Conservation (phyloP, 108 stramenopile species). For the Skeletonema grethae region DNA sequence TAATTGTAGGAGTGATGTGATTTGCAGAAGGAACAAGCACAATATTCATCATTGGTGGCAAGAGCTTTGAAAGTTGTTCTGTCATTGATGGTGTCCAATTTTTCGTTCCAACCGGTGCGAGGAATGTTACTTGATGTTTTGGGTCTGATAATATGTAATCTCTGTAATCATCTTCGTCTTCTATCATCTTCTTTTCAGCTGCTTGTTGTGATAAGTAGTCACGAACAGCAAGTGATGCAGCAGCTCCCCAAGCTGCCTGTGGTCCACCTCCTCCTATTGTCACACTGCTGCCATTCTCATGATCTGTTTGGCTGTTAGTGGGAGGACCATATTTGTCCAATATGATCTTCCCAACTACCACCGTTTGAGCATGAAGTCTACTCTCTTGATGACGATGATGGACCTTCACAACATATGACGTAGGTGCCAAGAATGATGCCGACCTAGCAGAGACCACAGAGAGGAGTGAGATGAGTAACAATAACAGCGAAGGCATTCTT, state of each 20-base stretch:
- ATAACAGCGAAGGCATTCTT: no score
- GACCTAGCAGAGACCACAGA: not conserved
- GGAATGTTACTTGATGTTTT: slow-evolving; percentile 40
- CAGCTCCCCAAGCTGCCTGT: slow-evolving; percentile 59
- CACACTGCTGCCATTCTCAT: not conserved
- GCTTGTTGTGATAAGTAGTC: not conserved
- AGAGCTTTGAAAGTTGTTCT: slow-evolving; percentile 16
- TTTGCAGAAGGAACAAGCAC: slow-evolving; percentile 33
- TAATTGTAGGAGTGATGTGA: slow-evolving; percentile 57
- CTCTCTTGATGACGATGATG: not conserved
- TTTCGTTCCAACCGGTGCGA: slow-evolving; percentile 46
- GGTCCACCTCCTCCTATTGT: slow-evolving; percentile 65
- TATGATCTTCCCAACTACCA: slow-evolving; percentile 58
- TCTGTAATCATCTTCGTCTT: not conserved
- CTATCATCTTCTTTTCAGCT: not conserved
- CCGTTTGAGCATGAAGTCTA: not conserved
- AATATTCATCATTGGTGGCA: slow-evolving; percentile 22
- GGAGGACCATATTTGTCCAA: slow-evolving; percentile 54
- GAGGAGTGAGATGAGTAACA: not conserved
- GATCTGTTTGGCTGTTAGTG: not conserved
- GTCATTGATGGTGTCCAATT: slow-evolving; percentile 42
- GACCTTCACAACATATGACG: no score
- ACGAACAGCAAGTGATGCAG: slow-evolving; percentile 41
- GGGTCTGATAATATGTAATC: not conserved
- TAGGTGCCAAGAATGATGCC: not conserved